Percentiles rank a stretch among this genome's conserved stretches.
These are phyloP conservation scores for Yamadazyma spencermartinsiae DNA, from an alignment of 1,139 yeast species.

Conservation along the genomic window DNA sequence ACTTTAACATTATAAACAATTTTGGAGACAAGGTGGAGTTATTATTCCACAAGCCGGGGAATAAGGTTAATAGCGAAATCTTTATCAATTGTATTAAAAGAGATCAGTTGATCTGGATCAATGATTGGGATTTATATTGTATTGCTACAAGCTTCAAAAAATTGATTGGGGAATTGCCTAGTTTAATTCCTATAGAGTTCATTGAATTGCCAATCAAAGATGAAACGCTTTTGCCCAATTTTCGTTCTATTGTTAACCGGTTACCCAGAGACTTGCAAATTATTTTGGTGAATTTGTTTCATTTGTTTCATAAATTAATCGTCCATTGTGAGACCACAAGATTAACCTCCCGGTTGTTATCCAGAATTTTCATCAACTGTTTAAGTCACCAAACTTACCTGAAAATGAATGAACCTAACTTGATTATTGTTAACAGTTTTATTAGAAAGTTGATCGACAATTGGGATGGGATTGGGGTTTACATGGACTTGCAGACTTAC, in stretches of 20 bases:
- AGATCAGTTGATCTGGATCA: slow-evolving; percentile 56
- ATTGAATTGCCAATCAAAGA: slow-evolving; percentile 52
- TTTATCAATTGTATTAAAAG: slow-evolving; percentile 54
- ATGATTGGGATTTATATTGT: slow-evolving; percentile 64
- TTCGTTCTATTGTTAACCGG: slow-evolving; percentile 16
- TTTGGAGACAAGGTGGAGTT: slow-evolving; percentile 48
- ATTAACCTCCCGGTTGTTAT: slow-evolving; percentile 45
- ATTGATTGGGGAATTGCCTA: slow-evolving; percentile 46
- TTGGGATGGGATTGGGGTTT: slow-evolving; percentile 29
- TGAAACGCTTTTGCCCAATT: slow-evolving; percentile 36
- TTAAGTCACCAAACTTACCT: slow-evolving; percentile 52
- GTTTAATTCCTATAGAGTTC: slow-evolving; percentile 44
- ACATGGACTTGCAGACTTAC: slow-evolving; percentile 15
- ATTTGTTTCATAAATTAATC: slow-evolving; percentile 12
- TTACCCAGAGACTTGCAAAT: slow-evolving; percentile 11
- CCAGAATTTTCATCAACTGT: slow-evolving; percentile 52
- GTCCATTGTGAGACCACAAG: slow-evolving; percentile 32
- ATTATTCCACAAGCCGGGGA: slow-evolving; percentile 60
- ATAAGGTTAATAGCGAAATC: slow-evolving; percentile 50
- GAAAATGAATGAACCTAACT: slow-evolving; percentile 43
- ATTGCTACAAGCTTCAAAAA: slow-evolving; percentile 55
- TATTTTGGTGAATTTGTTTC: slow-evolving; percentile 14
- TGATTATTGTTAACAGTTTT: slow-evolving; percentile 52
- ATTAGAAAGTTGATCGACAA: slow-evolving; percentile 48
- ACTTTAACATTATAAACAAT: slow-evolving; percentile 36